Base-by-base conservation (phyloP, 345 rosid genomes). In the Ceriops zippeliana region DNA sequence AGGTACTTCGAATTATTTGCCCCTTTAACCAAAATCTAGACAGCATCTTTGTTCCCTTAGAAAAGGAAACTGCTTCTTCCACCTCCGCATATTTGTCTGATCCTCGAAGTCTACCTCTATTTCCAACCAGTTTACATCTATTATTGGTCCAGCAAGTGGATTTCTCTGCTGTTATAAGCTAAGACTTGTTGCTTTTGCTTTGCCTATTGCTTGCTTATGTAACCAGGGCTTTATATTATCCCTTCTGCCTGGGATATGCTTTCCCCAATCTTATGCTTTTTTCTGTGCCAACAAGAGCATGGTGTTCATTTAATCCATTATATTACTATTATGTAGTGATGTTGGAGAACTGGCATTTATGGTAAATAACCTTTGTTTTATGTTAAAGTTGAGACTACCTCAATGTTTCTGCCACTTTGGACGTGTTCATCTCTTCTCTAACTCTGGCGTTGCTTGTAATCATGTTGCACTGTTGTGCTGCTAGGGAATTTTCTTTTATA, bases 1-100 rank as follows among this genome's bases (percentile, higher is more conserved):
- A 93, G 96, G 97, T 93, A 78, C 49, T 35, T 68, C 53, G 57
- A 19, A 53, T 60, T 10, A 16, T 37, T 20, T 52, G 35, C 35
- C 52, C 52, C 47, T 16, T 47, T 49, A 38, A 19, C 15, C 31
- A 49, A 75, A 28, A 24, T 56, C 69, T n/a, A 46, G 15, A 58
- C n/a, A 16, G 17, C 63, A 52, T 42, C 49, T 42, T 62, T 7
- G 5, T 46, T 4, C 49, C 19, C 47, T 9, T 5, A 26, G 64
- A 17, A 58, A 47, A 26, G 22, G 24, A 22, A 6, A 15, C 58
- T 57, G 11, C 24, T 47, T 32, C 17, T 15, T 35, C 24, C 51
- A 57, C 56, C n/a, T 32, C 10, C 49, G 22, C 24, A 8, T 49
- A 9, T 10, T 52, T 60, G 28, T 28, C 7, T 52, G 52, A 30